Evolutionary conservation across 305 asterid genomes (phyloP), one percentile per base, ranked within the genome.

Genomic region (Striga hermonthica): DNA sequence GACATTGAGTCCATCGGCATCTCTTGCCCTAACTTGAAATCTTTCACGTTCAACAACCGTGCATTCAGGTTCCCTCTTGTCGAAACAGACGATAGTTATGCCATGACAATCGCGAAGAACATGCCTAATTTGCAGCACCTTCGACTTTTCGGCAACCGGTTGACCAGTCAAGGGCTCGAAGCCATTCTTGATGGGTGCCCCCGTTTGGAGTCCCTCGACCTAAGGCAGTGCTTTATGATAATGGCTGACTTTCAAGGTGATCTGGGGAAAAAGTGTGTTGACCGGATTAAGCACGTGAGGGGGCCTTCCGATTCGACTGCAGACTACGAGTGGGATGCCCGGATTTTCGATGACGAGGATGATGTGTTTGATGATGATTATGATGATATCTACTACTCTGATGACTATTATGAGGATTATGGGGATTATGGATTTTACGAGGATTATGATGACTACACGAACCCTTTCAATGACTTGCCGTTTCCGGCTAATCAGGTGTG

Each of bases 111-210:
- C 36, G 87, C 79, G 3, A 62, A 68, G 64, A 62, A 14, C 70
- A 78, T 84, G 86, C 82, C 81, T 13, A 72, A 69, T 50, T 36
- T 84, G 72, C 41, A 12, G 59, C 77, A 60, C 53, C 83, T 84
- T 44, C 16, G 12, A 3, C 84, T 84, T 6, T 7, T 76, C 50
- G 75, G 71, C 16, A 69, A 68, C 50, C 4, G 4, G 7, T 54
- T 82, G 72, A 53, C 52, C 5, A 70, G 71, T 15, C 36, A 65
- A 3, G 86, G 83, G 0, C 22, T 71, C 9, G 62, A 75, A n/a
- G 81, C 82, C 52, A 76, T 83, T 70, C 79, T 78, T 22, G 75
- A 78, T 66, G 76, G 76, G 8, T 83, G 88, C 60, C 76, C 74
- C 0, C 60, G 9, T 39, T 77, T 79, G n/a, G 81, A 84, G 61